Conservation (phyloP, 2,329 filamentous ascomycete species). For the Dactylonectria macrodidyma region DNA sequence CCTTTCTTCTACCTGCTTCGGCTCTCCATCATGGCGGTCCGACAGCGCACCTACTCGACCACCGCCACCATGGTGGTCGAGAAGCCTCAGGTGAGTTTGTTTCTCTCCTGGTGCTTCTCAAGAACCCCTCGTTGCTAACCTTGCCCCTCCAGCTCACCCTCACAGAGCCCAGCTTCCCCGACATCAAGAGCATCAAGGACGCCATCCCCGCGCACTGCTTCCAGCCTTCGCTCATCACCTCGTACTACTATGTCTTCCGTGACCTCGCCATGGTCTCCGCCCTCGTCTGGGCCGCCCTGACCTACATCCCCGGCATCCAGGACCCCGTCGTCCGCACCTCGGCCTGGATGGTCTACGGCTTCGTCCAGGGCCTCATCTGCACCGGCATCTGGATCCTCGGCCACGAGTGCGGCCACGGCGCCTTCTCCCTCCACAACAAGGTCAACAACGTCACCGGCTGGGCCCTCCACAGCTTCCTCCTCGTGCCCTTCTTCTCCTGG, state of each 20-base stretch:
- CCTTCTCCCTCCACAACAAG: slow-evolving; percentile 70
- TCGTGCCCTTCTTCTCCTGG: slow-evolving; percentile 82
- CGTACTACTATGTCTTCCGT: slow-evolving; percentile 69
- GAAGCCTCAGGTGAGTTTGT: slow-evolving; percentile 31
- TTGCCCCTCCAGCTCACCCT: not conserved
- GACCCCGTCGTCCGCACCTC: slow-evolving; percentile 59
- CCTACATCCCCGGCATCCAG: slow-evolving; percentile 67
- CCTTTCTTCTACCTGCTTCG: not conserved
- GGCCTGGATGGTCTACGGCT: slow-evolving; percentile 73
- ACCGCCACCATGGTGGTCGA: slow-evolving; percentile 33
- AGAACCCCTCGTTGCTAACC: slow-evolving; percentile 1
- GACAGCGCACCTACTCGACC: slow-evolving; percentile 46
- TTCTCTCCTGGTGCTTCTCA: slow-evolving; percentile 23
- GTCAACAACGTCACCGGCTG: slow-evolving; percentile 76
- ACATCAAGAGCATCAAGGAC: slow-evolving; percentile 51
- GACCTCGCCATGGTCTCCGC: slow-evolving; percentile 65
- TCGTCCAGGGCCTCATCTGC: slow-evolving; percentile 75
- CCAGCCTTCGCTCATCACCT: slow-evolving; percentile 66
- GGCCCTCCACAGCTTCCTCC: slow-evolving; percentile 74
- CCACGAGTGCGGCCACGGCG: slow-evolving; percentile 80
- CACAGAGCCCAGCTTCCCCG: slow-evolving; percentile 44
- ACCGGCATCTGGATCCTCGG: slow-evolving; percentile 80
- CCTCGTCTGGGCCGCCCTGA: slow-evolving; percentile 66
- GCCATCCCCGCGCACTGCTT: slow-evolving; percentile 76
- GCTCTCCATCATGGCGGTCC: slow-evolving; percentile 41